Evolutionary conservation across 495 filamentous ascomycete species (phyloP).

Genomic region (Annulohypoxylon stygium): DNA sequence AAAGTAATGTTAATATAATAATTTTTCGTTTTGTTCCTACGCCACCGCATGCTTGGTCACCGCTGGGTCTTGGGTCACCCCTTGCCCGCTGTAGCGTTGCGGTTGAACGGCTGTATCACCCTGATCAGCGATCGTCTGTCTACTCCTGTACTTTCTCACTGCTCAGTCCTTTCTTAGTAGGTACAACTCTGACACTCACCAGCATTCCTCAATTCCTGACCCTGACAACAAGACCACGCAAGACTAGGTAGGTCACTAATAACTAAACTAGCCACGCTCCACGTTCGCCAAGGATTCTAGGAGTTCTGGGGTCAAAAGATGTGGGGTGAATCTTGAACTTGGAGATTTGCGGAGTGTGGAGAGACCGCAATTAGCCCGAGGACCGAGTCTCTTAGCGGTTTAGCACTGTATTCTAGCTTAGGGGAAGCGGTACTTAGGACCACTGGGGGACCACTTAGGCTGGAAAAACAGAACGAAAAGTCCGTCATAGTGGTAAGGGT

Average conservation of each 20-base stretch:
- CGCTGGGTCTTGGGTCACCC: not conserved
- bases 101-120: conserved; percentile 26
- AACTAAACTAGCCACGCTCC: not conserved
- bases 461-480: conserved; percentile 15
- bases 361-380: conserved; percentile 49
- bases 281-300: conserved; percentile 17
- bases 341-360: conserved; percentile 44
- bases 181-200: not conserved
- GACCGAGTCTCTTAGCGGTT: conserved; percentile 38
- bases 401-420: conserved; percentile 33
- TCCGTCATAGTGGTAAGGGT: conserved; percentile 23
- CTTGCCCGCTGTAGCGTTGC: conserved; percentile 3
- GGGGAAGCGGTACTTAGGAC: conserved; percentile 11
- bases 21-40: not conserved
- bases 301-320: conserved; percentile 15
- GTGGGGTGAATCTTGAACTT: conserved; percentile 36
- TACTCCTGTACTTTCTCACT: not conserved
- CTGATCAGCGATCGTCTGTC: not conserved
- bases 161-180: too few relatives aligned
- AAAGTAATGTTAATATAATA: not conserved
- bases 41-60: not conserved
- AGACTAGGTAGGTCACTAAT: not conserved
- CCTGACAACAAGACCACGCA: conserved; percentile 1
- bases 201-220: conserved; percentile 19
- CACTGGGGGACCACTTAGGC: not conserved